Percentiles rank a stretch among this genome's conserved stretches.
These are phyloP conservation scores for Phialocephala sp. DNA, from an alignment of 2,329 filamentous ascomycete genomes.

Conservation along the genomic window DNA sequence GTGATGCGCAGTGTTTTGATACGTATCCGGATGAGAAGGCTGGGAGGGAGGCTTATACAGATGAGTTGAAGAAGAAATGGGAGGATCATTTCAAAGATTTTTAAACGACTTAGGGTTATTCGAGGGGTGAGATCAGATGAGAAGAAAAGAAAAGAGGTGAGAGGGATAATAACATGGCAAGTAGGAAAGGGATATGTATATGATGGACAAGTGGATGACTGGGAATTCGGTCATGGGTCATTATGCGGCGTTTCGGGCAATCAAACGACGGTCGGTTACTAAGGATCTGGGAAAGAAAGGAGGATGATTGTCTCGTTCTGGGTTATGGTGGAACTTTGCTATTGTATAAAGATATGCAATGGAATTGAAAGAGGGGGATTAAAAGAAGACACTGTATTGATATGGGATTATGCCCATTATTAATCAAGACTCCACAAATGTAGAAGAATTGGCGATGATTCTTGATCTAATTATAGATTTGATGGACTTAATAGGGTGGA, in stretches of 20 bases:
- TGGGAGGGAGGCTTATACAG: conserved; percentile 68
- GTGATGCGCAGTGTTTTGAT: conserved; percentile 83
- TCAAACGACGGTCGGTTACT: conserved; percentile 1
- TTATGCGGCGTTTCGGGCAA: conserved; percentile 6
- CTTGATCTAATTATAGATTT: background rate
- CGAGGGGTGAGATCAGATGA: background rate
- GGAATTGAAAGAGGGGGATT: background rate
- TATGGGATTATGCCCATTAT: conserved; percentile 1
- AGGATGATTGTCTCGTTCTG: background rate
- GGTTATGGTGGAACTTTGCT: background rate
- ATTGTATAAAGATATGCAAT: conserved; percentile 2
- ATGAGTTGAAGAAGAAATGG: conserved; percentile 71
- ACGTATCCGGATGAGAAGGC: conserved; percentile 79
- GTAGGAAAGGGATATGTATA: background rate
- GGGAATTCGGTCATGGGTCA: background rate
- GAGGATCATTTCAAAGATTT: conserved; percentile 76
- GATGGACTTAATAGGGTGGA: background rate
- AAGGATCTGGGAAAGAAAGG: background rate
- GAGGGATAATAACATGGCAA: too few species aligned
- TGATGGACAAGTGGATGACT: background rate
- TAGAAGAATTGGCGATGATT: background rate
- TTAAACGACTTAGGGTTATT: conserved; percentile 44
- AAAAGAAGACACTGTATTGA: background rate
- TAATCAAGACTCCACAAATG: background rate
- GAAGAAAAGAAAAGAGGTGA: too few species aligned